Base-by-base conservation (phyloP, 2,329 filamentous ascomycete genomes). In the Penicillium hesseltinei region DNA sequence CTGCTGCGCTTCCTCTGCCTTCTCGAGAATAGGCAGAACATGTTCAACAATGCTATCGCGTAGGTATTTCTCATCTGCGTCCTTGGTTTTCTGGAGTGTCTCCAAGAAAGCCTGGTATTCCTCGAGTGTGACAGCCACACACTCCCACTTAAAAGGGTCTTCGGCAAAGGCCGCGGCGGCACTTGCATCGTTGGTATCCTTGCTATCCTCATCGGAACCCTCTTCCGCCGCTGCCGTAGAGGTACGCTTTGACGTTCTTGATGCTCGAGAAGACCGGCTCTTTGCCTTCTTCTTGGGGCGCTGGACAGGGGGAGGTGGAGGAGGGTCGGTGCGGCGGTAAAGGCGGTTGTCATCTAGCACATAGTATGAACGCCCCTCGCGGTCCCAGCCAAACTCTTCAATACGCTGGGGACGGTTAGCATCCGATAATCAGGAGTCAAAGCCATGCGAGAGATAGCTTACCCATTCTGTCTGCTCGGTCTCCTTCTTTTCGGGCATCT, bases 281-380 rank as follows among this genome's bases (percentile, higher is more conserved):
- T 86, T 90, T 5, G 80, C 73, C 81, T 88, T 84, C 2, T 84
- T 79, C 69, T 88, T 88, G 27, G 82, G 74, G 2, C 81, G 72
- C n/a, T 80, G 77, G 13, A 35, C 33, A 6, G 81, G 76, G 15
- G 84, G 75, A 7, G 85, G 82, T 2, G 84, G 80, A 1, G 86
- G 84, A 27, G 88, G 83, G 58, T 96, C 90, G n/a, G 90, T 91
- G 60, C 89, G 82, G 55, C 92, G 89, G 73, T 99, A 99, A 42
- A 99, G 80, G 61, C 94, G 85, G 67, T 97, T 95, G 72, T 99
- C 94, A 67, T 97, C 93, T 4, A 99, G 83, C 3, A 97, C 88
- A 69, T 89, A 96, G 71, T 97, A 96, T 36, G 87, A 87, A 38
- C 91, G 88, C 62, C 96, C 92, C 46, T 96, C 82, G 23, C 86